Conservation (phyloP, 2,329 filamentous ascomycete species). For the Epicoccum sorghinum region DNA sequence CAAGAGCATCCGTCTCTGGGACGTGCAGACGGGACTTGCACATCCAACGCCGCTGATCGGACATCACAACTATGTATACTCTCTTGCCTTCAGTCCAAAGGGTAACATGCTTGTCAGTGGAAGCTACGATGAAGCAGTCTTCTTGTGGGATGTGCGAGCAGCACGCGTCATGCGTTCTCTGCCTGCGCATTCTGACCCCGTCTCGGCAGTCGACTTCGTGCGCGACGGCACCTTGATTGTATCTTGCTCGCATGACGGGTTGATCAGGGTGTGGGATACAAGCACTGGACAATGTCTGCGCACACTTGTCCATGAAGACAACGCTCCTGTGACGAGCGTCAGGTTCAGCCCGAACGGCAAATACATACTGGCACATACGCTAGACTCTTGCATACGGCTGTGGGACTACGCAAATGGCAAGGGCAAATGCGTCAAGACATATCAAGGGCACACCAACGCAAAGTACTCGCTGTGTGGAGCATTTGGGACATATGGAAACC, state of each 20-base stretch:
- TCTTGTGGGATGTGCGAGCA: conserved; percentile 92
- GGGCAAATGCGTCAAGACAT: conserved; percentile 92
- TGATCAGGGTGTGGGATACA: conserved; percentile 86
- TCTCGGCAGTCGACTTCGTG: conserved; percentile 91
- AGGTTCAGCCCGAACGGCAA: conserved; percentile 94
- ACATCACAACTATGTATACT: conserved; percentile 96
- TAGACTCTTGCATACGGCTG: conserved; percentile 86
- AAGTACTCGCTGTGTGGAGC: conserved; percentile 84
- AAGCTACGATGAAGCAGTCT: conserved; percentile 96
- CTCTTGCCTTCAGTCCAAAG: conserved; percentile 93
- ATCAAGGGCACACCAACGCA: conserved; percentile 87
- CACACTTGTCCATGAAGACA: conserved; percentile 95
- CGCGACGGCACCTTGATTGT: conserved; percentile 90
- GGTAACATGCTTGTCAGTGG: conserved; percentile 96
- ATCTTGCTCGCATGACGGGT: conserved; percentile 87
- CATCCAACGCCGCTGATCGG: conserved; percentile 72
- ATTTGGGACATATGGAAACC: conserved; percentile 70
- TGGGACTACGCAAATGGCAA: conserved; percentile 95
- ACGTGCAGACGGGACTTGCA: conserved; percentile 65
- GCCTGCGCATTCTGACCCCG: conserved; percentile 93
- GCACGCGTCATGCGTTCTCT: conserved; percentile 87
- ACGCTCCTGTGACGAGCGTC: conserved; percentile 85
- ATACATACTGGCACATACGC: conserved; percentile 87
- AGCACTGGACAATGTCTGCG: conserved; percentile 92
- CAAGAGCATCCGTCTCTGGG: conserved; percentile 94